Percentiles rank a stretch among this genome's conserved stretches.
These are phyloP conservation scores for Buxus sempervirens DNA, from an alignment of 164 flowering plant genomes.

Conservation along the genomic window DNA sequence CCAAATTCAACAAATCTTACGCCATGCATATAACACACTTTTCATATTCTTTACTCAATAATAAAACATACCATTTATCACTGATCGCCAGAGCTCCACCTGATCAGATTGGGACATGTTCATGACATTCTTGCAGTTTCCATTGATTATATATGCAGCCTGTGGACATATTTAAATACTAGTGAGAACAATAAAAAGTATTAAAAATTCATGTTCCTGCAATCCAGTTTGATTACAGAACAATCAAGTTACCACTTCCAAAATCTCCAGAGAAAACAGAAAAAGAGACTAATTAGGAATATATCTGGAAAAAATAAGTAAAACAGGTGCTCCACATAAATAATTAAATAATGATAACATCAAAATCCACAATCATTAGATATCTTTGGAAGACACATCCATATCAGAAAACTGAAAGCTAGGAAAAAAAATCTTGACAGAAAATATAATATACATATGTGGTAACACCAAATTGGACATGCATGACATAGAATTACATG, in stretches of 20 bases:
- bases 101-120: conserved; percentile 97
- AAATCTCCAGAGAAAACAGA: background rate
- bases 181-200: background rate
- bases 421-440: too few relatives aligned
- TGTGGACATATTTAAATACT: conserved; percentile 25
- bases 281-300: background rate
- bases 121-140: conserved; percentile 96
- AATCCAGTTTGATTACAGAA: background rate
- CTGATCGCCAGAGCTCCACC: conserved; percentile 77
- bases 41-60: too few relatives aligned
- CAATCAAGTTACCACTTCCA: background rate
- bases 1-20: too few relatives aligned
- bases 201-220: background rate
- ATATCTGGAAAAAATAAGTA: background rate
- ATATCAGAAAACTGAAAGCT: too few relatives aligned
- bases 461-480: too few relatives aligned
- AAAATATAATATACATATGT: too few relatives aligned
- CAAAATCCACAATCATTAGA: background rate
- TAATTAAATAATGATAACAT: too few relatives aligned
- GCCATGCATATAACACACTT: too few relatives aligned
- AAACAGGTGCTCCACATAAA: background rate
- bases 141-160: conserved; percentile 91
- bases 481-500: too few relatives aligned
- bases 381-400: background rate
- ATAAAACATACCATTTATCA: conserved; percentile 55